Evolutionary conservation across 352 stramenopile species (phyloP).

Genomic region (Globisporangium acanthophoron): DNA sequence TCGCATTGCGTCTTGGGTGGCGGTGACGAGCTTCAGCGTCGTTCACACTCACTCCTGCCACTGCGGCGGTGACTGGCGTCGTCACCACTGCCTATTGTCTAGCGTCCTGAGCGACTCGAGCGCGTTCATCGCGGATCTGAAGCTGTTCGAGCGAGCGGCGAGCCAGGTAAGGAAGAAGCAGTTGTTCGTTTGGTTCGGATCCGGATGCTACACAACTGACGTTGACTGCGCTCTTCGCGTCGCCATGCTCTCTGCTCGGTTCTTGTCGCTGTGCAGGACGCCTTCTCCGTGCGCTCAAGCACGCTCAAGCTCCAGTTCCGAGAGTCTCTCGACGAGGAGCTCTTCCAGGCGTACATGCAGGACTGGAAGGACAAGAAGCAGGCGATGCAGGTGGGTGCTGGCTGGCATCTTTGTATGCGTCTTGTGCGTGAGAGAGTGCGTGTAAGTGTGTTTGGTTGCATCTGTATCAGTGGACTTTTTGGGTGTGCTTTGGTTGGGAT

Average conservation of each 20-base stretch:
- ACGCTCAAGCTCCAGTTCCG: slow-evolving; percentile 56
- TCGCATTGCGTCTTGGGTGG: too few relatives aligned
- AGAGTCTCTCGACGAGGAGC: slow-evolving; percentile 43
- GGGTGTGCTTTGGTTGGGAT: too few relatives aligned
- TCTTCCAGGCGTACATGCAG: slow-evolving; percentile 48
- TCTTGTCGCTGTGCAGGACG: slow-evolving; percentile 22
- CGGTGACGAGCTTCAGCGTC: too few relatives aligned
- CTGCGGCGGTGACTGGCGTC: neutral
- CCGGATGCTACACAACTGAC: neutral
- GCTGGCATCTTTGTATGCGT: neutral
- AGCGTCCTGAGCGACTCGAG: slow-evolving; percentile 28
- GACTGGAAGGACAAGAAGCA: slow-evolving; percentile 35
- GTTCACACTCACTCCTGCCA: neutral
- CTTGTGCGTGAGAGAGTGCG: neutral
- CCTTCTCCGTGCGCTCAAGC: slow-evolving; percentile 47
- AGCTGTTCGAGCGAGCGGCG: slow-evolving; percentile 50
- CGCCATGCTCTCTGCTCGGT: neutral
- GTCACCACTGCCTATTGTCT: slow-evolving; percentile 16
- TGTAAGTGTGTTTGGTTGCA: neutral
- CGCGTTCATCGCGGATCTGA: slow-evolving; percentile 26
- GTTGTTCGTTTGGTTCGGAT: neutral
- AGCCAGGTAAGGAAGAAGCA: slow-evolving; percentile 21
- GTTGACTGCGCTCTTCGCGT: neutral
- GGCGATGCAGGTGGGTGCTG: slow-evolving; percentile 20
- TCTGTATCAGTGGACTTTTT: neutral